Percentiles rank a stretch among this genome's conserved stretches.
phyloP scores from a whole-genome alignment of 495 filamentous ascomycete species.

The Annulohypoxylon maeteangense region DNA sequence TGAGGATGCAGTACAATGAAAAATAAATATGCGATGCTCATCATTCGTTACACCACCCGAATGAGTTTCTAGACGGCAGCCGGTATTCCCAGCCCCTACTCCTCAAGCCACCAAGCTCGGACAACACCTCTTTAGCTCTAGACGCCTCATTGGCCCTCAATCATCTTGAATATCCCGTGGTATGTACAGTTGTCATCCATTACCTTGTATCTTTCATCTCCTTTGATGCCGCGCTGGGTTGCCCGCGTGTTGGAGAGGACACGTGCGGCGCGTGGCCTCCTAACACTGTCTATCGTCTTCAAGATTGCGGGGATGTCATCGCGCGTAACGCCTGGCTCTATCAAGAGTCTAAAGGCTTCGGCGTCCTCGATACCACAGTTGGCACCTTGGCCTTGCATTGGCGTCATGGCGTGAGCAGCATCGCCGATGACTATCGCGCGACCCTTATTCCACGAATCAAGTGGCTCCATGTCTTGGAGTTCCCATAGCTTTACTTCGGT shows the following conservation, averaged over 20 bases:
- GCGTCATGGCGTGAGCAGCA: conserved; percentile 58
- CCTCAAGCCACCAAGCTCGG: neutral
- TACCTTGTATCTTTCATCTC: conserved; percentile 27
- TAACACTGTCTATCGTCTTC: conserved; percentile 25
- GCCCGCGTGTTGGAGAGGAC: conserved; percentile 32
- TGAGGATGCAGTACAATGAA: neutral
- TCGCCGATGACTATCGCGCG: conserved; percentile 56
- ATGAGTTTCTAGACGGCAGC: neutral
- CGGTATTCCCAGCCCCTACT: neutral
- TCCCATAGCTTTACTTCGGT: conserved; percentile 52
- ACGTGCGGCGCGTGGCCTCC: conserved; percentile 14
- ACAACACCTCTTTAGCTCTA: neutral
- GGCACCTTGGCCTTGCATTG: conserved; percentile 52
- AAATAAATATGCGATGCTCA: conserved; percentile 2
- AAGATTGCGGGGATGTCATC: conserved; percentile 33
- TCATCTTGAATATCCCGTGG: conserved; percentile 27
- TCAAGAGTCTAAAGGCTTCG: conserved; percentile 42
- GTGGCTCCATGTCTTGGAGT: conserved; percentile 56
- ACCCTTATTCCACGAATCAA: conserved; percentile 51
- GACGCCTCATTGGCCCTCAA: conserved; percentile 1
- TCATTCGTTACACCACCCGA: conserved; percentile 10
- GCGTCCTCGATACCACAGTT: conserved; percentile 55
- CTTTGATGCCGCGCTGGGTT: conserved; percentile 18
- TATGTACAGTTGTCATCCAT: conserved; percentile 39
- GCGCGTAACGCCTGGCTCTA: conserved; percentile 25